phyloP scores from a whole-genome alignment of 257 asterid species.

The Fraxinus quadrangulata region DNA sequence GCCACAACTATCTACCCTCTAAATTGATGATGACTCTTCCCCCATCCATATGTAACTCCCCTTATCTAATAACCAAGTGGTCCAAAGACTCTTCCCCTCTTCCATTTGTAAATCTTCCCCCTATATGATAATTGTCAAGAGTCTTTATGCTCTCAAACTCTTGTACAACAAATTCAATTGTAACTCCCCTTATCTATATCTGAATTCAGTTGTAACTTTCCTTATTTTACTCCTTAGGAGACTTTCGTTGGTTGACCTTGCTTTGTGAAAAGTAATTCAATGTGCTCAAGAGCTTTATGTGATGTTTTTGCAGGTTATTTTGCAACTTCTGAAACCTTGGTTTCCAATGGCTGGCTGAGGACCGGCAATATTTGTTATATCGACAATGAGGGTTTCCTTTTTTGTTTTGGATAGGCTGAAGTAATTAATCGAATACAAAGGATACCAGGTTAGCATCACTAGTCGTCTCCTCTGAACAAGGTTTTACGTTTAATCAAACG shows the following conservation, averaged over 20 bases:
- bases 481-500: not conserved
- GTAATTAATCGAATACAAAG: constrained; percentile 63
- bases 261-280: not conserved
- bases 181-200: too few species aligned
- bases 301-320: constrained; percentile 41
- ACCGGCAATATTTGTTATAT: constrained; percentile 60
- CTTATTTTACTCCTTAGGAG: too few species aligned
- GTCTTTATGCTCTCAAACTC: too few species aligned
- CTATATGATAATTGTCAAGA: too few species aligned
- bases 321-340: constrained; percentile 40
- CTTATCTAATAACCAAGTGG: too few species aligned
- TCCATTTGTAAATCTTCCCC: too few species aligned
- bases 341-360: constrained; percentile 45
- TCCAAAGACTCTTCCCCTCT: too few species aligned
- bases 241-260: not conserved
- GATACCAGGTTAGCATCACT: constrained; percentile 47
- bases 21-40: too few species aligned
- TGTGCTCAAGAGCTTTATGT: not conserved
- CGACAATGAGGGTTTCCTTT: constrained; percentile 46
- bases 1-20: too few species aligned
- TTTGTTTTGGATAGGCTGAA: constrained; percentile 56
- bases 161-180: too few species aligned
- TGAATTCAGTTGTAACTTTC: too few species aligned
- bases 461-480: not conserved
- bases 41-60: too few species aligned